Conservation (phyloP, 352 stramenopile species). For the Phytophthora cryptogea region DNA sequence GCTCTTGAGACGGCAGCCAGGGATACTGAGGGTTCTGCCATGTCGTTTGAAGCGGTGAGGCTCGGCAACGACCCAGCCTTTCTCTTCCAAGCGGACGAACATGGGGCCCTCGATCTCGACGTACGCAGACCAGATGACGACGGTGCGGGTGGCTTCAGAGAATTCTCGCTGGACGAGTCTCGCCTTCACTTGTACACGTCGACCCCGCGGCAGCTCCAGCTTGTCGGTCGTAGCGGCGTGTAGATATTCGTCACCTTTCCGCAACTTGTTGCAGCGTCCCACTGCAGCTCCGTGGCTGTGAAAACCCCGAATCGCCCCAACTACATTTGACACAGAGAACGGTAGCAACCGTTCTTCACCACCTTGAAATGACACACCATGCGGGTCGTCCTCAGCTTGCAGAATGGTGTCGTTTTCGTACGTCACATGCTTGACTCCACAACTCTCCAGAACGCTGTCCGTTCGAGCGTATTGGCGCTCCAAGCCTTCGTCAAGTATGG, state of each 20-base stretch:
- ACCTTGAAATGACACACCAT: conserved; percentile 7
- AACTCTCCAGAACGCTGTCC: conserved; percentile 9
- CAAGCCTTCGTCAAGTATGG: conserved; percentile 11
- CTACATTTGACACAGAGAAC: conserved; percentile 18
- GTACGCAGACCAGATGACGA: conserved; percentile 32
- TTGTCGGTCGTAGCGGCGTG: conserved; percentile 20
- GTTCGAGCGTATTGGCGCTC: conserved; percentile 6
- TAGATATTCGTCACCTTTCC: conserved; percentile 7
- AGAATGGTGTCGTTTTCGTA: conserved; percentile 8
- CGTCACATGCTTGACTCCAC: not conserved
- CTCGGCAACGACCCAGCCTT: conserved; percentile 23
- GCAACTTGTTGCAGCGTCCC: conserved; percentile 8
- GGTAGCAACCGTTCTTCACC: conserved; percentile 17
- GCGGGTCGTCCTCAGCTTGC: not conserved
- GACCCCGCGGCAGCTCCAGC: conserved; percentile 7
- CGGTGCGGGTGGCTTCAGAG: conserved; percentile 2
- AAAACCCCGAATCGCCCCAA: conserved; percentile 6
- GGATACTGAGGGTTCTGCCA: not conserved
- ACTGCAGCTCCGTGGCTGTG: conserved; percentile 12
- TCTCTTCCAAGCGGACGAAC: conserved; percentile 37
- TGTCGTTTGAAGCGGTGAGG: not conserved
- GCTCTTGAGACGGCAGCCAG: not conserved
- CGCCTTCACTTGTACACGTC: conserved; percentile 13
- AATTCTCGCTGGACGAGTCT: conserved; percentile 23
- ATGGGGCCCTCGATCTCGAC: conserved; percentile 39